These are phyloP conservation scores for Vigna trinervia DNA, from an alignment of 306 rosid genomes.

Conservation along the genomic window DNA sequence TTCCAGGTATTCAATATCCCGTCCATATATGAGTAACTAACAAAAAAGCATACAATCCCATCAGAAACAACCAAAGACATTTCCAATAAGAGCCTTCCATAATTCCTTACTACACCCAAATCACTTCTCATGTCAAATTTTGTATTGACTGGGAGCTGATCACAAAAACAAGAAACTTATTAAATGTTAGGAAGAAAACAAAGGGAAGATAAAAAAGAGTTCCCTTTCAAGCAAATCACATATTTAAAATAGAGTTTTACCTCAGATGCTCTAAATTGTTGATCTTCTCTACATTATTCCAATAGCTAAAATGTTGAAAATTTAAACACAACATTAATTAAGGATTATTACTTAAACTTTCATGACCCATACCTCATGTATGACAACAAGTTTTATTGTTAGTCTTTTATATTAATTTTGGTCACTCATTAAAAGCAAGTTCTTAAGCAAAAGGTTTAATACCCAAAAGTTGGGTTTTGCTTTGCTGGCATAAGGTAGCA, in stretches of 20 bases:
- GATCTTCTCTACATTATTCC: conserved; percentile 69
- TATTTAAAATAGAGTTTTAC: conserved; percentile 15
- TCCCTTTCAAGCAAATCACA: conserved; percentile 14
- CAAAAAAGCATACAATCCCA: conserved; percentile 92
- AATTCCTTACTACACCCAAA: conserved; percentile 90
- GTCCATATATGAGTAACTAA: conserved; percentile 96
- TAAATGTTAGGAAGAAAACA: conserved; percentile 26
- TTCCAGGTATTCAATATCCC: conserved; percentile 93
- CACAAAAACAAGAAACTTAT: conserved; percentile 63
- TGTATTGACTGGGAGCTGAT: conserved; percentile 95
- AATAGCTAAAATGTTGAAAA: conserved; percentile 57
- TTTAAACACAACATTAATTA: conserved; percentile 33
- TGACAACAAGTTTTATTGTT: neutral
- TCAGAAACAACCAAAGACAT: conserved; percentile 97
- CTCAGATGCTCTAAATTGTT: conserved; percentile 62
- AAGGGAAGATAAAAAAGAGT: neutral
- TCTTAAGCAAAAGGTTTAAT: too few relatives aligned
- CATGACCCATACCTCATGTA: conserved; percentile 13
- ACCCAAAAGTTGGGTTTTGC: too few relatives aligned
- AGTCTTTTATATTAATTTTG: too few relatives aligned
- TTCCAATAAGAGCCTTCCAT: conserved; percentile 93
- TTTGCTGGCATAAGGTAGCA: too few relatives aligned
- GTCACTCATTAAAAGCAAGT: too few relatives aligned
- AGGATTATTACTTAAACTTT: conserved; percentile 3
- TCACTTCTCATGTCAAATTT: conserved; percentile 99